phyloP scores from a whole-genome alignment of 2,329 filamentous ascomycete genomes.

The Pestalotiopsis sp. region DNA sequence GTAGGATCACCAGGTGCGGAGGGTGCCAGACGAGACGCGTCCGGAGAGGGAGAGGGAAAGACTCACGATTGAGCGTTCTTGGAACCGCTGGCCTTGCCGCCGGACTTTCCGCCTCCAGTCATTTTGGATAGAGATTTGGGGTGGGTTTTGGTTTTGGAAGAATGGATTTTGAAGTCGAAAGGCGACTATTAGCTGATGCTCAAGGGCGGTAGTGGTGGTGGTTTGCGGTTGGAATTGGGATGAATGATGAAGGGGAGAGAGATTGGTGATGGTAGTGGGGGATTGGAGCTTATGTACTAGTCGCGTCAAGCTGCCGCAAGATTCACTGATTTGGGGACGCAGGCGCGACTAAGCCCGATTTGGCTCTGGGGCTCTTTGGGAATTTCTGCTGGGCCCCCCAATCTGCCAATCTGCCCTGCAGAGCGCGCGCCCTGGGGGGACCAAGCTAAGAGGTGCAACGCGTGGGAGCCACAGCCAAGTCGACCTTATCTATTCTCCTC shows the following conservation, averaged over 20 bases:
- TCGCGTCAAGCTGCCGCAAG: conserved; percentile 28
- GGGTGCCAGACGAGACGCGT: conserved; percentile 12
- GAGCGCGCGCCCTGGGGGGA: background rate
- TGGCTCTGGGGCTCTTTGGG: background rate
- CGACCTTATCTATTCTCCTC: background rate
- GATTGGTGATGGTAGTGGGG: conserved; percentile 39
- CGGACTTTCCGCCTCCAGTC: conserved; percentile 99
- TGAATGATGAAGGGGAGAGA: conserved; percentile 30
- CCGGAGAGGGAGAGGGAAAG: conserved; percentile 8
- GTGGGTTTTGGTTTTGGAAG: conserved; percentile 33
- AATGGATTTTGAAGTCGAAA: conserved; percentile 15
- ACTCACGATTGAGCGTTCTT: conserved; percentile 99
- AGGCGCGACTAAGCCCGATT: conserved; percentile 2
- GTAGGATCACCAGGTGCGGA: conserved; percentile 10
- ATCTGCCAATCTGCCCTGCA: background rate
- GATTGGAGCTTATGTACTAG: conserved; percentile 33
- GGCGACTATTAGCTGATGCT: conserved; percentile 18
- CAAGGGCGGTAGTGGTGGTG: conserved; percentile 9
- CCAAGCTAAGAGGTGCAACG: background rate
- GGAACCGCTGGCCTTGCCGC: conserved; percentile 98
- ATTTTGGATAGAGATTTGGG: conserved; percentile 70
- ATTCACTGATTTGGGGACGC: conserved; percentile 14
- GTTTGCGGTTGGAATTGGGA: conserved; percentile 15
- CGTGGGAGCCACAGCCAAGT: background rate
- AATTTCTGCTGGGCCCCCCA: background rate